Evolutionary conservation across 2,329 filamentous ascomycete genomes (phyloP).

Genomic region (Arthrinium puccinioides): DNA sequence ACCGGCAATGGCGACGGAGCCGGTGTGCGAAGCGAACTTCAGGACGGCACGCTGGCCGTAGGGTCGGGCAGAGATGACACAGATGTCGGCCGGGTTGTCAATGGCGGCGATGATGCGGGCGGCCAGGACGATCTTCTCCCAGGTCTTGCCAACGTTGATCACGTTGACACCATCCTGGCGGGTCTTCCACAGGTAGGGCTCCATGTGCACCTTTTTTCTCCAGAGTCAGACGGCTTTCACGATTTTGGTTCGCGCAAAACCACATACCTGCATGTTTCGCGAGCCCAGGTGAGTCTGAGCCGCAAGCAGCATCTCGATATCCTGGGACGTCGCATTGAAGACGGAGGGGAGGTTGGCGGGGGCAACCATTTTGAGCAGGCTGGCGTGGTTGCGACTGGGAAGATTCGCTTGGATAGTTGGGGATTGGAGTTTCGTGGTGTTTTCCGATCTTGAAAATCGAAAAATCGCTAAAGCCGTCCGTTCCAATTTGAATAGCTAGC

Average conservation of each 20-base stretch:
- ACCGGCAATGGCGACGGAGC: constrained; percentile 94
- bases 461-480: too few relatives aligned
- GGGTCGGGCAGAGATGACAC: constrained; percentile 98
- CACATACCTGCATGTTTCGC: constrained; percentile 84
- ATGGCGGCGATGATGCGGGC: constrained; percentile 98
- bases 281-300: constrained; percentile 94
- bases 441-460: too few relatives aligned
- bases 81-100: constrained; percentile 99
- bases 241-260: constrained; percentile 1
- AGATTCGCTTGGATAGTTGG: too few relatives aligned
- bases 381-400: too few relatives aligned
- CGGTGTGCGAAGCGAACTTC: constrained; percentile 99
- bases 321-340: constrained; percentile 95
- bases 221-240: too few relatives aligned
- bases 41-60: constrained; percentile 99
- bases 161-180: constrained; percentile 97
- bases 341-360: constrained; percentile 86
- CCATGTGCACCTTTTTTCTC: constrained; percentile 86
- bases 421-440: too few relatives aligned
- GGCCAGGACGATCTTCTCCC: constrained; percentile 59
- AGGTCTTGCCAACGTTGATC: constrained; percentile 99
- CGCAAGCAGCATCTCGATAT: constrained; percentile 99
- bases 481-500: too few relatives aligned
- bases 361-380: constrained; percentile 82
- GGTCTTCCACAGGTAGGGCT: constrained; percentile 99